These are phyloP conservation scores for Cutaneotrichosporon sp. DNA, from an alignment of 1,284 basidiomycete genomes.

Conservation along the genomic window DNA sequence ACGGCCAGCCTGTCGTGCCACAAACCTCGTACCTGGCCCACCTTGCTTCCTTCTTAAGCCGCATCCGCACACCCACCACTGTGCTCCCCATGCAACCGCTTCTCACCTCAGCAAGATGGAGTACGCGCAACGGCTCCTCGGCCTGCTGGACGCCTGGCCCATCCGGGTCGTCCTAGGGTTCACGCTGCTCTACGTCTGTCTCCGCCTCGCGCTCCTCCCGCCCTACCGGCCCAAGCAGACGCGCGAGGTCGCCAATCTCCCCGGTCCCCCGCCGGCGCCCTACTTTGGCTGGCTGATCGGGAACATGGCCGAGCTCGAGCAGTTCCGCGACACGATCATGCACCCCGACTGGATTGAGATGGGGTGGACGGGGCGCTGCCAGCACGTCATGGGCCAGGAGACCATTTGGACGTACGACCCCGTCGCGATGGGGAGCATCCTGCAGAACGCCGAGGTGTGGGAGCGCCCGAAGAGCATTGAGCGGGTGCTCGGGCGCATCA, in stretches of 20 bases:
- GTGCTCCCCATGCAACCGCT: background rate
- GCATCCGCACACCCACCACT: background rate
- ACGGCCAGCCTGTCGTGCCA: too few relatives aligned
- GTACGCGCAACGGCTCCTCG: background rate
- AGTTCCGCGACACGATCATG: constrained; percentile 5
- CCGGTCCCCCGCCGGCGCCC: constrained; percentile 12
- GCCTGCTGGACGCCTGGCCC: background rate
- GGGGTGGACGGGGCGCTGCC: constrained; percentile 32
- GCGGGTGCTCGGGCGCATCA: constrained; percentile 57
- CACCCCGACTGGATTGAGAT: constrained; percentile 12
- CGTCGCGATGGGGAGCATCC: constrained; percentile 63
- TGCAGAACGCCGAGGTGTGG: constrained; percentile 64
- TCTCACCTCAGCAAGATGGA: background rate
- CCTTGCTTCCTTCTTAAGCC: background rate
- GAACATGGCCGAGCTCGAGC: background rate
- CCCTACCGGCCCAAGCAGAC: constrained; percentile 1
- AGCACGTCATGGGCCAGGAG: constrained; percentile 29
- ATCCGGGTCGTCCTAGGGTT: background rate
- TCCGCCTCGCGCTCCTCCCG: constrained; percentile 1
- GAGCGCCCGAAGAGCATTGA: constrained; percentile 67
- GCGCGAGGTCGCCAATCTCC: constrained; percentile 16
- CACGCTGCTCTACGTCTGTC: background rate
- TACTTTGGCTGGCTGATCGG: constrained; percentile 12
- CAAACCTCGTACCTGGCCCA: background rate
- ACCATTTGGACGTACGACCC: constrained; percentile 66